Evolutionary conservation across 257 asterid species (phyloP), one percentile per base, ranked within the genome.

Genomic region (Cynanchum wilfordii): DNA sequence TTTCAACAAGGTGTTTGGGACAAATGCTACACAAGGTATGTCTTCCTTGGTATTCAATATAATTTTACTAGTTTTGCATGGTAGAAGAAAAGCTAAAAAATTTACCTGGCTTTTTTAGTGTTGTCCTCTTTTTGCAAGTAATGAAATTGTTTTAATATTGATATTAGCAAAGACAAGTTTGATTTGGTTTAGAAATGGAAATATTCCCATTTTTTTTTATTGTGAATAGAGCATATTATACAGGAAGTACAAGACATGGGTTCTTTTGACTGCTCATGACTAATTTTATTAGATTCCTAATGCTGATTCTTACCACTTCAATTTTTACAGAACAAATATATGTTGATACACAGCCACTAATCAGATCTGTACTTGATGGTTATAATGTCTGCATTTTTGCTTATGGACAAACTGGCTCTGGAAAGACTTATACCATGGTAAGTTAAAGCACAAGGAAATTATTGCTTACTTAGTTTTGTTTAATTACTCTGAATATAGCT

Each of bases 401-500:
- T 0, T 93, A 93, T 15, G 98, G 98, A 44, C 97, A 93, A 83
- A 93, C 97, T 20, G 97, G 98, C 66, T 90, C 98, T 3, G 98
- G 98, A 63, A 93, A 92, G 78, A 92, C 97, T 52, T 89, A 92
- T 64, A 90, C 98, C 16, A 93, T 93, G 98, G 98, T 92, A 89
- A 71, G 36, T 38, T 56, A 29, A 56, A 29, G 27, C 36, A 33
- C 7, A 22, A 33, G 2, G 16, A 19, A 29, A 2, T 69, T 71
- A 71, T 12, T 38, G 6, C 42, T 40, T 19, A 19, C 69, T 19
- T 17, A 36, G 17, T 38, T 9, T 15, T 36, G 70, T 68, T 19
- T 65, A 30, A 8, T 69, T 19, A 17, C 38, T 56, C 19, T 36
- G 50, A 25, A 36, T 36, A 19, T 36, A 6, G 7, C 16, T 36